A percentile compares a stretch with the other conserved stretches of the same genome.
Conservation (phyloP, 1,284 basidiomycete species). For the Cutaneotrichosporon cavernicola region DNA sequence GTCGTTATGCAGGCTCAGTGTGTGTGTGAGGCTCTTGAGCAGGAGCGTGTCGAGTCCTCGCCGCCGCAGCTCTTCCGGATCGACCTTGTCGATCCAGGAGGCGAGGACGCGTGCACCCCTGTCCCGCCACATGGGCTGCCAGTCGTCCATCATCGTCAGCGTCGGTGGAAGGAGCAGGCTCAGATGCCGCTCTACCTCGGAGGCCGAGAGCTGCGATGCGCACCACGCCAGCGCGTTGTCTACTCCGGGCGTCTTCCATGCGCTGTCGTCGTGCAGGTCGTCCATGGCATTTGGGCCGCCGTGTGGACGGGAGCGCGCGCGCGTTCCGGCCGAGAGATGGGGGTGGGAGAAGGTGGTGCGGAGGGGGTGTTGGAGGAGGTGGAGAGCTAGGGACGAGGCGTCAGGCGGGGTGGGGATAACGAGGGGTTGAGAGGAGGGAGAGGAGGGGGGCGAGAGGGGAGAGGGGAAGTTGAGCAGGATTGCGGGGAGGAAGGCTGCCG, state of each 20-base stretch:
- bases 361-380: slow-evolving; percentile 28
- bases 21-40: slow-evolving; percentile 44
- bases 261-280: slow-evolving; percentile 40
- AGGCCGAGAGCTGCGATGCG: slow-evolving; percentile 19
- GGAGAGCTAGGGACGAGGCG: slow-evolving; percentile 19
- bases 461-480: slow-evolving; percentile 31
- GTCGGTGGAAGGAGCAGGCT: slow-evolving; percentile 50
- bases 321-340: slow-evolving; percentile 23
- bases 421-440: too few species aligned
- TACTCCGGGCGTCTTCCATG: slow-evolving; percentile 34
- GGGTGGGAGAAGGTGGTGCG: slow-evolving; percentile 34
- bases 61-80: slow-evolving; percentile 32
- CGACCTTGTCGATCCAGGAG: slow-evolving; percentile 30
- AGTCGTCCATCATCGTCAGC: slow-evolving; percentile 52
- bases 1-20: slow-evolving; percentile 42
- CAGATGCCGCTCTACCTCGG: slow-evolving; percentile 31
- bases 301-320: slow-evolving; percentile 26
- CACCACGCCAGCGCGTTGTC: slow-evolving; percentile 37
- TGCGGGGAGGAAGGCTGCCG: slow-evolving; percentile 25
- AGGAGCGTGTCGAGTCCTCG: slow-evolving; percentile 48
- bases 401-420: neutral
- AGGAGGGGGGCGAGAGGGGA: neutral
- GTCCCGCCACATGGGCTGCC: slow-evolving; percentile 45
- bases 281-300: slow-evolving; percentile 48
- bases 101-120: slow-evolving; percentile 38